A percentile compares a stretch with the other conserved stretches of the same genome.
Evolutionary conservation across 371 early-diverging fungal genomes (phyloP).

Genomic region (Sporodiniella umbellata): DNA sequence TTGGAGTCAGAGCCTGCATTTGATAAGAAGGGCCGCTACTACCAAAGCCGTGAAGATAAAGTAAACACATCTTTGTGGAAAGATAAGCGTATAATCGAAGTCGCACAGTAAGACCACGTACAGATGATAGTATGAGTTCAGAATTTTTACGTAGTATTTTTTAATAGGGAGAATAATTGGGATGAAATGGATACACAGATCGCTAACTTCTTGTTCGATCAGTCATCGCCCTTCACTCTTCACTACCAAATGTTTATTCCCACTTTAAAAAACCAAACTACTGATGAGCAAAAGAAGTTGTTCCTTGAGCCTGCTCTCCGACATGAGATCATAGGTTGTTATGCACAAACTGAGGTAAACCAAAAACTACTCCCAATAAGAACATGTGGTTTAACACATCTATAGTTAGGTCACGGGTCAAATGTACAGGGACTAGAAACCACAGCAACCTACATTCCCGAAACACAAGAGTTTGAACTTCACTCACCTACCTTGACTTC

Average conservation of each 20-base stretch:
- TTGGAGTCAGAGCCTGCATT: slow-evolving; percentile 55
- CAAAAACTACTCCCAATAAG: slow-evolving; percentile 1
- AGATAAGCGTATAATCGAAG: slow-evolving; percentile 52
- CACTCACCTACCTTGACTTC: slow-evolving; percentile 80
- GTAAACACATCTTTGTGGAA: slow-evolving; percentile 47
- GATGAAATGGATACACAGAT: slow-evolving; percentile 36
- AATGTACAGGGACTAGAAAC: slow-evolving; percentile 89
- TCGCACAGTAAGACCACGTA: slow-evolving; percentile 31
- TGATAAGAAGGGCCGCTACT: slow-evolving; percentile 55
- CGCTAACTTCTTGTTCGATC: slow-evolving; percentile 44
- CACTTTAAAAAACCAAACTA: slow-evolving; percentile 69
- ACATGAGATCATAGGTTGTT: slow-evolving; percentile 82
- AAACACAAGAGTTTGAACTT: slow-evolving; percentile 82
- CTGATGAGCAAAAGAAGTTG: slow-evolving; percentile 74
- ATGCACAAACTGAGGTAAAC: slow-evolving; percentile 75
- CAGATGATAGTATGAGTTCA: not conserved
- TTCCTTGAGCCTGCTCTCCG: slow-evolving; percentile 72
- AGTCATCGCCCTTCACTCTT: slow-evolving; percentile 42
- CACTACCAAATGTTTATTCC: slow-evolving; percentile 79
- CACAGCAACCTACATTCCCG: slow-evolving; percentile 79
- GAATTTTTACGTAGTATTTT: not conserved
- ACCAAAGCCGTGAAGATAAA: slow-evolving; percentile 49
- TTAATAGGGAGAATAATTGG: slow-evolving; percentile 44
- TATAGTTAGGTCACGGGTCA: slow-evolving; percentile 68
- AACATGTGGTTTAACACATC: not conserved